Base-by-base conservation (phyloP, 1,284 basidiomycete genomes). In the Trichosporon sp. region DNA sequence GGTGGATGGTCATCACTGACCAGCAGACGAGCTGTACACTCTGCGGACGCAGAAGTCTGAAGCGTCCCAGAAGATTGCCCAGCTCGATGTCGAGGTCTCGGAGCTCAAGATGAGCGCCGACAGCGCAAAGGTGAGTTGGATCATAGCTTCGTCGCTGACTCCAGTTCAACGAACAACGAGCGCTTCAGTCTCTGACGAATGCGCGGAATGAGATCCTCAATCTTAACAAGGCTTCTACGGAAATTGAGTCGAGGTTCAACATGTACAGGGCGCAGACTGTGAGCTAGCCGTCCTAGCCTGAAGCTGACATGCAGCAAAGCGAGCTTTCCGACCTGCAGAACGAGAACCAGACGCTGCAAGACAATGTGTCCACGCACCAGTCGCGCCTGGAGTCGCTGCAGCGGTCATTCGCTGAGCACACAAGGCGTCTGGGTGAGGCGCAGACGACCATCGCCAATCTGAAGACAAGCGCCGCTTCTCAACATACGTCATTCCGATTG, bases 11-110 rank as follows among this genome's bases (percentile, higher is more conserved):
- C 2, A 1, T 18, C 38, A 0, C 68, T 70, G 38, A 69, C 74
- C 12, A n/a, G 3, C 73, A 82, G 81, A 82, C 75, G 78, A 79
- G 38, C 71, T 80, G 21, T 78, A 78, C 64, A 76, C 75, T 12
- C 73, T 80, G 18, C 74, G 81, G 11, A 58, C 78, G 1, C 77
- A 78, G 44, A 76, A 76, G 69, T 72, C 74, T 7, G 81, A 81
- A 56, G 72, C 75, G 18, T 79, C 79, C 2, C 76, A 80, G 84
- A 92, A 91, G 83, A 88, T 91, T 12, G 93, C 93, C n/a, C 93
- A 91, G 77, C 89, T 91, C 74, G 90, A 93, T 78, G 87, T 92
- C 32, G 86, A 91, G 76, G 90, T 93, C 63, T 91, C 92, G 6
- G 93, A 94, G 78, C 92, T 94, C 77, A 88, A 92, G 80, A 92